Evolutionary conservation across 805 yeast species (phyloP).

Genomic region (Metschnikowia aberdeeniae): DNA sequence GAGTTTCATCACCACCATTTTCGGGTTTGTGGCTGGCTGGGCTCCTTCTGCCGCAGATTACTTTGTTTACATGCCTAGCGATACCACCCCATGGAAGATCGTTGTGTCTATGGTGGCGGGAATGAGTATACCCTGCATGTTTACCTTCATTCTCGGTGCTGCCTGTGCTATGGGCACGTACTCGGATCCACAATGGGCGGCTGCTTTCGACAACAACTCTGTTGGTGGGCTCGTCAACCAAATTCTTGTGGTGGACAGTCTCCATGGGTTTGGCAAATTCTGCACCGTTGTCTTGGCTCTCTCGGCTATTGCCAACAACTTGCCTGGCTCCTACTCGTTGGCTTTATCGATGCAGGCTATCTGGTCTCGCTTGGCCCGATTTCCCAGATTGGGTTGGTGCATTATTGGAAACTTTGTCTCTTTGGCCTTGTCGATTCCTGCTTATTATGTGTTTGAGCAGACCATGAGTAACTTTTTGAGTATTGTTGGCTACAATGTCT

Average conservation of each 20-base stretch:
- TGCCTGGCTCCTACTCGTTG: conserved; percentile 33
- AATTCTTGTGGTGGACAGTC: conserved; percentile 24
- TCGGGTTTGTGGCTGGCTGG: conserved; percentile 35
- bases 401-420: conserved; percentile 28
- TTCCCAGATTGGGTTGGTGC: conserved; percentile 36
- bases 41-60: conserved; percentile 32
- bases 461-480: conserved; percentile 31
- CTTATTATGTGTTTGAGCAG: conserved; percentile 28
- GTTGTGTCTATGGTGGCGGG: conserved; percentile 26
- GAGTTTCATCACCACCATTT: conserved; percentile 25
- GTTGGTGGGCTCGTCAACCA: conserved; percentile 32
- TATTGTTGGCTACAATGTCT: conserved; percentile 30
- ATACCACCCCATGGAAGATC: conserved; percentile 26
- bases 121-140: conserved; percentile 24
- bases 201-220: conserved; percentile 25
- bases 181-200: conserved; percentile 25
- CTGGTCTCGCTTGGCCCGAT: conserved; percentile 27
- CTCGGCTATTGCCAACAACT: conserved; percentile 29
- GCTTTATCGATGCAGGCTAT: conserved; percentile 28
- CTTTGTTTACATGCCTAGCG: conserved; percentile 29
- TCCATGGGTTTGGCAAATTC: conserved; percentile 31
- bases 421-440: conserved; percentile 32
- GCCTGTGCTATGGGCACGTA: conserved; percentile 29
- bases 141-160: conserved; percentile 29
- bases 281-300: conserved; percentile 30